Evolutionary conservation across 2,329 filamentous ascomycete species (phyloP), one percentile per base, ranked within the genome.

Genomic region (Emmonsiellopsis sp.): DNA sequence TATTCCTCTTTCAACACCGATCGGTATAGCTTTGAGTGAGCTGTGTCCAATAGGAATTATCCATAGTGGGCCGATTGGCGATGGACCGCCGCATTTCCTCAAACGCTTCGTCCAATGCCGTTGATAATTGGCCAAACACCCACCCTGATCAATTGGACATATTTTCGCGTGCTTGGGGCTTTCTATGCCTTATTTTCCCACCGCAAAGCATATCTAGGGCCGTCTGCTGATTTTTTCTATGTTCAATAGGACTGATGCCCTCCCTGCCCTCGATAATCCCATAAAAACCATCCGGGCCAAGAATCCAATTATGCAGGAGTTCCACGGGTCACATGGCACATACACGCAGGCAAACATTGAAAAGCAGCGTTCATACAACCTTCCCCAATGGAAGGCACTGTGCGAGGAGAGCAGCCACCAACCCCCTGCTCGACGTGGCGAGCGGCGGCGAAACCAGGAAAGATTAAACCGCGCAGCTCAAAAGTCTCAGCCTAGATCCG

Each of bases 341-440:
- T 98, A 96, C 68, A 92, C 92, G 37, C 93, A 98, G 69, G 88
- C 93, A 65, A 98, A 98, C 66, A 91, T 98, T 55, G 85, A 97
- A 64, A 94, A 96, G 71, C 89, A 94, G 68, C 82, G 93, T 67
- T 90, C 90, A 11, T 98, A 98, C 74, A 98, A 96, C 62, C 77
- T 98, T 4, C 92, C 92, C 0, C 91, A 98, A 70, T 98, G 93
- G 93, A 88, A 90, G 61, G 82, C 88, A 53, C 78, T 97, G 40
- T 96, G 91, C 67, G 88, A 96, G 58, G 90, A 96, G 71, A 91
- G 88, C 66, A 91, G 95, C 63, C 90, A 98, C 67, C 93, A 97
- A 63, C 93, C 93, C 8, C 93, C 93, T 0, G 93, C 93, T 5
- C 85, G 85, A 63, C 84, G 93, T 67, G 93, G 94, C 42, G 74